Base-by-base conservation (phyloP, 2,329 filamentous ascomycete species). In the Xylariaceae sp. region DNA sequence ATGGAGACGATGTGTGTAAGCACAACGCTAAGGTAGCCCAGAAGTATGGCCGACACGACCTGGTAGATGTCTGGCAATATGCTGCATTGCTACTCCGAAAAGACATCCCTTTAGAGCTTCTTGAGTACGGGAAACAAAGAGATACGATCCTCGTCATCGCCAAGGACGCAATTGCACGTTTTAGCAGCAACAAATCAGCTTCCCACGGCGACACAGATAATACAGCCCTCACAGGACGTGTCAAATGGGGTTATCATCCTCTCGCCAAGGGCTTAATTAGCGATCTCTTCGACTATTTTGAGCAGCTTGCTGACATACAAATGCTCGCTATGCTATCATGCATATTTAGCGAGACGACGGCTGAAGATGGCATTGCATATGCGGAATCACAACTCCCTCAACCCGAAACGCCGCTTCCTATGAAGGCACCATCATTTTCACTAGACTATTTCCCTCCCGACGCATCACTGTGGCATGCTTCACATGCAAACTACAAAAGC, bases 1-100 rank as follows among this genome's bases (percentile, higher is more conserved):
- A 92, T 56, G 88, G 89, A 1, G 82, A 85, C n/a, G 82, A 88
- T 30, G 85, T 96, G 3, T 97, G 93, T 71, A 79, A 83, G 37
- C 88, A 95, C 64, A 99, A 99, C 70, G 90, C 92, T 7, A 74
- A 75, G 1, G 85, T 95, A 39, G 92, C 93, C 7, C 80, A 85
- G 61, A 86, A 84, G 58, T 81, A 88, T 61, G 89, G 87, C 4
- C 82, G 84, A 58, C 70, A 78, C 11, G 90, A 96, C 59, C 73
- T 95, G 24, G 87, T 88, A 21, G 84, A 91, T 62, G 83, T 96
- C 6, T 99, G 94, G 94, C 84, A 83, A 42, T 87, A 97, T 60
- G 79, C 91, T 49, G 87, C 84, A 15, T 77, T 97, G 53, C 78
- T 97, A 5, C 75, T 97, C 39, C 85, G 86, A 60, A 88, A 89